These are phyloP conservation scores for Microbotryum violaceum DNA, from an alignment of 1,284 basidiomycete species.

Conservation along the genomic window DNA sequence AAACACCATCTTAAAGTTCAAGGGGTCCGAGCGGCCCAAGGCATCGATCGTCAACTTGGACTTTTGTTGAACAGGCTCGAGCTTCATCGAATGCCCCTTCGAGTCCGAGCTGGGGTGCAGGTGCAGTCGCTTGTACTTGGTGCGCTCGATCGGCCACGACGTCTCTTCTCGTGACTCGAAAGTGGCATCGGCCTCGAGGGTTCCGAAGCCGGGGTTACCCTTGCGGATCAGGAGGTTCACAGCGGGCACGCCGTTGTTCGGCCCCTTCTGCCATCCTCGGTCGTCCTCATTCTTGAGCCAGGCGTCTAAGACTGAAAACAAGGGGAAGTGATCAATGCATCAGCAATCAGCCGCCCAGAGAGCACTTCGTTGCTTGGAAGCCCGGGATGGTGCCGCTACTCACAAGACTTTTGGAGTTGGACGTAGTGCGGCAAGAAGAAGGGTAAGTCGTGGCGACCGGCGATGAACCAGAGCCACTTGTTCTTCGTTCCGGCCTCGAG, in stretches of 20 bases:
- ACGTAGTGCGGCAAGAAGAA: slow-evolving; percentile 39
- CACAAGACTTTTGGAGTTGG: slow-evolving; percentile 36
- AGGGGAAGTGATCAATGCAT: neutral
- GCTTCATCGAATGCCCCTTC: neutral
- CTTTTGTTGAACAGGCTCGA: slow-evolving; percentile 2
- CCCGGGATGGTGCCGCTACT: neutral
- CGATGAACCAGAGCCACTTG: slow-evolving; percentile 41
- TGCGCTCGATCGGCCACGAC: slow-evolving; percentile 39
- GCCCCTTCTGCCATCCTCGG: slow-evolving; percentile 36
- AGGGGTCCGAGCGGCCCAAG: slow-evolving; percentile 23
- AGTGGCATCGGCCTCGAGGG: slow-evolving; percentile 37
- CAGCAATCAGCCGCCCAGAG: neutral
- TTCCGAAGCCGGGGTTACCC: slow-evolving; percentile 40
- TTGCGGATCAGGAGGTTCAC: slow-evolving; percentile 37
- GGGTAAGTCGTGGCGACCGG: slow-evolving; percentile 40
- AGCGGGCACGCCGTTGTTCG: slow-evolving; percentile 36
- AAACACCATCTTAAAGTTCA: slow-evolving; percentile 33
- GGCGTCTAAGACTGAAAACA: slow-evolving; percentile 34
- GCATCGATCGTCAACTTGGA: slow-evolving; percentile 15
- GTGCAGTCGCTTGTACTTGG: slow-evolving; percentile 34
- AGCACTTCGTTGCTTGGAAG: neutral
- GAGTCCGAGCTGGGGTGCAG: slow-evolving; percentile 22
- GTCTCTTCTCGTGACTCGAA: slow-evolving; percentile 31
- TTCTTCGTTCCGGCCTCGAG: slow-evolving; percentile 36
- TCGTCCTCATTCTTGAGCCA: slow-evolving; percentile 36